A percentile compares a stretch with the other conserved stretches of the same genome.
Conservation (phyloP, 169 alveolate species). For the Perkinsus marinus region DNA sequence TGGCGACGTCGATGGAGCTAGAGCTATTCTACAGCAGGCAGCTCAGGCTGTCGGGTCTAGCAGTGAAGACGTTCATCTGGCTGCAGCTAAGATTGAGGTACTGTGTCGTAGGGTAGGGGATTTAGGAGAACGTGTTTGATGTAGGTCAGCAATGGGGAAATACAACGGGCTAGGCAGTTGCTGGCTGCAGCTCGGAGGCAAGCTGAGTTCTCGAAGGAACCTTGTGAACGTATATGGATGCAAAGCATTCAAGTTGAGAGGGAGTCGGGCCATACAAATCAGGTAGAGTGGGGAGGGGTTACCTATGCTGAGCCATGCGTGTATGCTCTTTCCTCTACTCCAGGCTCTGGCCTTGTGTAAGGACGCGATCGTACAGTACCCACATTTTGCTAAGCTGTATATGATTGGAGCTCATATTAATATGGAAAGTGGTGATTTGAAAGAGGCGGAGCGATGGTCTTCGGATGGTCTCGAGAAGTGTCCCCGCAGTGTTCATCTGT, state of each 20-base stretch:
- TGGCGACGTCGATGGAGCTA: slow-evolving; percentile 51
- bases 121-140: background rate
- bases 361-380: background rate
- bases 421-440: slow-evolving; percentile 16
- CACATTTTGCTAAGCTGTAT: slow-evolving; percentile 48
- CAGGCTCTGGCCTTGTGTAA: background rate
- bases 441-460: background rate
- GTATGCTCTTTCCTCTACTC: background rate
- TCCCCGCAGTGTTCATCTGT: background rate
- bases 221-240: slow-evolving; percentile 40
- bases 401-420: slow-evolving; percentile 59
- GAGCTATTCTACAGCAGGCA: slow-evolving; percentile 43
- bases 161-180: background rate
- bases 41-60: slow-evolving; percentile 44
- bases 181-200: background rate
- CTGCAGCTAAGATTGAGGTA: slow-evolving; percentile 46
- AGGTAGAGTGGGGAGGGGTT: no score
- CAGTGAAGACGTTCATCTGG: slow-evolving; percentile 53
- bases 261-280: slow-evolving; percentile 20
- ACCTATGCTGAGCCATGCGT: no score
- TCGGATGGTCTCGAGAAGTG: background rate
- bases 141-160: background rate
- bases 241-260: slow-evolving; percentile 62
- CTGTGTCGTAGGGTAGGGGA: background rate
- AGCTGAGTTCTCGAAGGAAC: background rate